phyloP scores from a whole-genome alignment of 2,329 filamentous ascomycete genomes.

The Blastomyces percursus region DNA sequence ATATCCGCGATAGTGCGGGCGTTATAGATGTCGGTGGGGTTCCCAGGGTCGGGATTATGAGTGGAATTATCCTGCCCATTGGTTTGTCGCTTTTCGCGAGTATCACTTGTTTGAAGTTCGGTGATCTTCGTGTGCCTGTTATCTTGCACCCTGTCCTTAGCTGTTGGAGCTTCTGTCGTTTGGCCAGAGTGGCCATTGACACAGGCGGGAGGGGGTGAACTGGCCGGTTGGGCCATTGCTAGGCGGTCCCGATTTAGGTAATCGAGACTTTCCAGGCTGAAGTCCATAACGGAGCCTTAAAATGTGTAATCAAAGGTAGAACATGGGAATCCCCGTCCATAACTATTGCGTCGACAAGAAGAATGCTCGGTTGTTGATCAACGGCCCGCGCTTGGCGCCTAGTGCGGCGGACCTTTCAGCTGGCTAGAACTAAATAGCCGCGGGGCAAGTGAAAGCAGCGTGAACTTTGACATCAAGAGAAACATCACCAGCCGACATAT shows the following conservation, averaged over 20 bases:
- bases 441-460: background rate
- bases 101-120: background rate
- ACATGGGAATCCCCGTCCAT: background rate
- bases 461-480: background rate
- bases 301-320: background rate
- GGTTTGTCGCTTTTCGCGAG: background rate
- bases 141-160: background rate
- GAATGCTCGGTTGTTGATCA: background rate
- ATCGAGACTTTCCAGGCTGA: slow-evolving; percentile 2
- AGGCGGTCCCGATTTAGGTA: background rate
- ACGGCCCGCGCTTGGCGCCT: background rate
- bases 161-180: background rate
- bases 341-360: background rate
- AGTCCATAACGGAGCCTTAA: background rate
- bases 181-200: background rate
- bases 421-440: background rate
- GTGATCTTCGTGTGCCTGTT: background rate
- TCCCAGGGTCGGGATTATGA: background rate
- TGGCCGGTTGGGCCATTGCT: background rate
- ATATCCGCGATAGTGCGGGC: slow-evolving; percentile 69
- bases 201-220: background rate
- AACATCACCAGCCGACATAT: background rate
- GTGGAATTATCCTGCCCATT: slow-evolving; percentile 13
- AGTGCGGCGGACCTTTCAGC: no score
- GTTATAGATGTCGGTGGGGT: slow-evolving; percentile 46